phyloP scores from a whole-genome alignment of 2,329 filamentous ascomycete genomes.

The Fusarium albidum region DNA sequence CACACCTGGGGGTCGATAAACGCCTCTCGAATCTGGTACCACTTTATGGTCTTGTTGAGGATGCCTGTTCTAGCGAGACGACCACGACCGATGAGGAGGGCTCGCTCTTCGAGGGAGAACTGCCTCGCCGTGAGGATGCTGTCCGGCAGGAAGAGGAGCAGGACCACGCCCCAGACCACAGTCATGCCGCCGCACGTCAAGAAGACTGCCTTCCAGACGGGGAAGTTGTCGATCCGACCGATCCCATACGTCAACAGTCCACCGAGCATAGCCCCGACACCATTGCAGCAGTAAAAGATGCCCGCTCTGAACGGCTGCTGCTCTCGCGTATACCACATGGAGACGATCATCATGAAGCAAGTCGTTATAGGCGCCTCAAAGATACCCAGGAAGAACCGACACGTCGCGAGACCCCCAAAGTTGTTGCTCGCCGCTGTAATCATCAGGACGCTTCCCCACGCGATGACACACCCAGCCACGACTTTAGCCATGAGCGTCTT shows the following conservation, averaged over 20 bases:
- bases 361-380: constrained; percentile 59
- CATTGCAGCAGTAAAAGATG: constrained; percentile 50
- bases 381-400: constrained; percentile 55
- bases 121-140: constrained; percentile 47
- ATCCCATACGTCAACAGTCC: constrained; percentile 59
- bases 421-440: constrained; percentile 50
- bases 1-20: constrained; percentile 60
- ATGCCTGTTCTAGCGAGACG: constrained; percentile 56
- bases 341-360: constrained; percentile 59
- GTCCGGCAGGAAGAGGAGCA: constrained; percentile 57
- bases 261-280: constrained; percentile 50
- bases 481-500: constrained; percentile 48
- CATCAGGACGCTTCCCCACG: constrained; percentile 51
- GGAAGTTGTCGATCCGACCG: constrained; percentile 55
- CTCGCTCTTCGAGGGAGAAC: constrained; percentile 35
- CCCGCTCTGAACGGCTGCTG: constrained; percentile 57
- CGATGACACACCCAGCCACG: constrained; percentile 42
- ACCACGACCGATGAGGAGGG: constrained; percentile 69
- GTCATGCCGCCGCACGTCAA: constrained; percentile 58
- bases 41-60: constrained; percentile 56
- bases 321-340: constrained; percentile 56
- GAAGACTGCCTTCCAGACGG: constrained; percentile 62
- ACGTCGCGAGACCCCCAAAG: constrained; percentile 53
- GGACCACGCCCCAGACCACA: constrained; percentile 54
- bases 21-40: constrained; percentile 57